These are phyloP conservation scores for Harringtonia lauricola DNA, from an alignment of 2,329 filamentous ascomycete genomes.

Conservation along the genomic window DNA sequence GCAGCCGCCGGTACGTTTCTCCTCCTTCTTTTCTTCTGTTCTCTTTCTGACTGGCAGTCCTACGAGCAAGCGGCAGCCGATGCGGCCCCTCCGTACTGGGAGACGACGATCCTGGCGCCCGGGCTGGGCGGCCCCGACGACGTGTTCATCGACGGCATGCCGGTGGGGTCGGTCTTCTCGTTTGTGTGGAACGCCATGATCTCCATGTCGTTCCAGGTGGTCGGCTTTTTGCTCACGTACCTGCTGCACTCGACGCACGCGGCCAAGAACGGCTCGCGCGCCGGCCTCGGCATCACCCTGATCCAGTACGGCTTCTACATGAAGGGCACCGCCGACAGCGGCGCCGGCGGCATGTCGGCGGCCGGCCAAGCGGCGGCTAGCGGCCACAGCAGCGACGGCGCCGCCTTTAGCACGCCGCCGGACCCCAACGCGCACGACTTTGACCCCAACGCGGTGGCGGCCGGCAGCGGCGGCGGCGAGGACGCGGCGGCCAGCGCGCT, in stretches of 20 bases:
- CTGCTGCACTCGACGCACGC: slow-evolving; percentile 96
- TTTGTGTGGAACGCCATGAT: slow-evolving; percentile 95
- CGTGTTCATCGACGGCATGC: slow-evolving; percentile 92
- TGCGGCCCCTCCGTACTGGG: slow-evolving; percentile 95
- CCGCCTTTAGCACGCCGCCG: slow-evolving; percentile 59
- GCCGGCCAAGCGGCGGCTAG: slow-evolving; percentile 22
- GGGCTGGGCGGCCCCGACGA: slow-evolving; percentile 85
- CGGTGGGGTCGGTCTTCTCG: slow-evolving; percentile 77
- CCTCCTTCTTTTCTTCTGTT: neutral
- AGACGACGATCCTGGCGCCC: slow-evolving; percentile 92
- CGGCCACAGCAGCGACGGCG: slow-evolving; percentile 37
- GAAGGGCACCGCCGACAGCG: slow-evolving; percentile 46
- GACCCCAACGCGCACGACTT: slow-evolving; percentile 91
- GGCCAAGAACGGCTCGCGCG: slow-evolving; percentile 92
- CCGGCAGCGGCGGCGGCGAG: slow-evolving; percentile 12
- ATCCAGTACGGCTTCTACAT: slow-evolving; percentile 97
- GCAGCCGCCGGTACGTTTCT: slow-evolving; percentile 69
- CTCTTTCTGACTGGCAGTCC: slow-evolving; percentile 42
- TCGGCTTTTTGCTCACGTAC: slow-evolving; percentile 96
- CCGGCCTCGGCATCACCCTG: slow-evolving; percentile 86
- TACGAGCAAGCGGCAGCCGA: slow-evolving; percentile 98
- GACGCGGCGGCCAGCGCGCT: too few species aligned
- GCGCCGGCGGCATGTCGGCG: slow-evolving; percentile 26
- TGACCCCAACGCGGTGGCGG: slow-evolving; percentile 57
- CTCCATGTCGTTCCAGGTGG: slow-evolving; percentile 91